Evolutionary conservation across 73 alveolate genomes (phyloP).

Genomic region (Durusdinium trenchii): DNA sequence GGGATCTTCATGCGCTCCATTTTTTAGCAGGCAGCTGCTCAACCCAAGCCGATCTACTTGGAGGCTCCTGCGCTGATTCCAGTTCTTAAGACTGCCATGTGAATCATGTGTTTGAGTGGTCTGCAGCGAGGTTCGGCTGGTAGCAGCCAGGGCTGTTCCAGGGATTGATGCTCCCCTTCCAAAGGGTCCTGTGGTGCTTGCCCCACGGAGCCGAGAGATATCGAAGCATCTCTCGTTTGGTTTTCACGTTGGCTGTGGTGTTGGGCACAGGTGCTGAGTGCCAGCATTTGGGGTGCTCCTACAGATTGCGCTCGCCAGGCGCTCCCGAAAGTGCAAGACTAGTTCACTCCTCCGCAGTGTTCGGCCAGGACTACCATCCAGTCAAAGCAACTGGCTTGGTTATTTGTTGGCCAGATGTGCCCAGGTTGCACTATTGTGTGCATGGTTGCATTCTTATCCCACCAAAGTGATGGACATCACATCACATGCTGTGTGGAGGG

Average conservation of each 20-base stretch:
- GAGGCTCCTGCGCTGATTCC: constrained; percentile 49
- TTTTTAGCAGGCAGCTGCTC: neutral
- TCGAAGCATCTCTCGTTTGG: neutral
- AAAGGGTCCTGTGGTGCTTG: constrained; percentile 36
- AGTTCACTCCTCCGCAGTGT: neutral
- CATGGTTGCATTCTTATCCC: no score
- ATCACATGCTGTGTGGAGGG: no score
- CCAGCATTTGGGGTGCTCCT: constrained; percentile 86
- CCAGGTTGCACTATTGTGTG: neutral
- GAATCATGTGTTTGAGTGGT: neutral
- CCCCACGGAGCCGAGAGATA: neutral
- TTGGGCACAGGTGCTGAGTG: constrained; percentile 64
- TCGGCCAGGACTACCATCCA: constrained; percentile 63
- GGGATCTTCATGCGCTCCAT: neutral
- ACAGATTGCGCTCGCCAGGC: constrained; percentile 79
- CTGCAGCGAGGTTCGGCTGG: constrained; percentile 36
- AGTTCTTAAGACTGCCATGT: no score
- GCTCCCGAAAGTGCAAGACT: neutral
- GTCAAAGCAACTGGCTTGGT: constrained; percentile 48
- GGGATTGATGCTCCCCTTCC: constrained; percentile 65
- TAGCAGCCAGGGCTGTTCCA: constrained; percentile 78
- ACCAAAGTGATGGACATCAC: no score
- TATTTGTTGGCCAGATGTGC: constrained; percentile 55
- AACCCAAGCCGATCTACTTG: constrained; percentile 60
- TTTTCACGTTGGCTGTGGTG: neutral